Evolutionary conservation across 164 flowering plant genomes (phyloP).

Genomic region (Vitis rotundifolia): DNA sequence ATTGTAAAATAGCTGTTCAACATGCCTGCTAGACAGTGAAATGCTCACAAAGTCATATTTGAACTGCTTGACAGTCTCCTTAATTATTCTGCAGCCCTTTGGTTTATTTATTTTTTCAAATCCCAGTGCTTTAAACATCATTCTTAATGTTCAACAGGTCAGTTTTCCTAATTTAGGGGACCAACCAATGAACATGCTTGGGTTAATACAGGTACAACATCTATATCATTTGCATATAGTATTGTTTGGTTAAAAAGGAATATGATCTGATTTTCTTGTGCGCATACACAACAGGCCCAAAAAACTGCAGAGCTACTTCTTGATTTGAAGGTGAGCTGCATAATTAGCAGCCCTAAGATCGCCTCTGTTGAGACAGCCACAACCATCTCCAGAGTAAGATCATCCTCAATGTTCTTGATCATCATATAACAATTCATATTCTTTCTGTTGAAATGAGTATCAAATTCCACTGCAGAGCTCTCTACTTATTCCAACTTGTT

Average conservation of each 20-base stretch:
- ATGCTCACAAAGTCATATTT: not conserved
- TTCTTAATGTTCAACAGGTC: constrained; percentile 28
- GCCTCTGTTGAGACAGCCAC: constrained; percentile 67
- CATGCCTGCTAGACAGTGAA: not conserved
- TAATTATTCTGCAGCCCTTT: not conserved
- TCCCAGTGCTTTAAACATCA: not conserved
- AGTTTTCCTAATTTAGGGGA: constrained; percentile 31
- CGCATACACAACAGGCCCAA: constrained; percentile 57
- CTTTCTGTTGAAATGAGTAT: not conserved
- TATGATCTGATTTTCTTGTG: constrained; percentile 15
- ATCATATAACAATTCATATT: not conserved
- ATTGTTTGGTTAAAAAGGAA: not conserved
- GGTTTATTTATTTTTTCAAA: not conserved
- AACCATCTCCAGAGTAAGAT: constrained; percentile 64
- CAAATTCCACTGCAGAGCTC: not conserved
- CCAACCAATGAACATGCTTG: constrained; percentile 76
- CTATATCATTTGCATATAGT: constrained; percentile 4
- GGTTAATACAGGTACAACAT: constrained; percentile 67
- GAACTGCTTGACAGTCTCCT: not conserved
- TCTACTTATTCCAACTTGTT: not conserved
- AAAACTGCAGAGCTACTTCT: constrained; percentile 93
- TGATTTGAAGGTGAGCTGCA: constrained; percentile 68
- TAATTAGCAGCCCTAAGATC: constrained; percentile 58
- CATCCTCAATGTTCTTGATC: constrained; percentile 3
- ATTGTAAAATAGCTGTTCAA: not conserved